Evolutionary conservation across 1,284 basidiomycete genomes (phyloP).

Genomic region (Trichosporon coremiiforme): DNA sequence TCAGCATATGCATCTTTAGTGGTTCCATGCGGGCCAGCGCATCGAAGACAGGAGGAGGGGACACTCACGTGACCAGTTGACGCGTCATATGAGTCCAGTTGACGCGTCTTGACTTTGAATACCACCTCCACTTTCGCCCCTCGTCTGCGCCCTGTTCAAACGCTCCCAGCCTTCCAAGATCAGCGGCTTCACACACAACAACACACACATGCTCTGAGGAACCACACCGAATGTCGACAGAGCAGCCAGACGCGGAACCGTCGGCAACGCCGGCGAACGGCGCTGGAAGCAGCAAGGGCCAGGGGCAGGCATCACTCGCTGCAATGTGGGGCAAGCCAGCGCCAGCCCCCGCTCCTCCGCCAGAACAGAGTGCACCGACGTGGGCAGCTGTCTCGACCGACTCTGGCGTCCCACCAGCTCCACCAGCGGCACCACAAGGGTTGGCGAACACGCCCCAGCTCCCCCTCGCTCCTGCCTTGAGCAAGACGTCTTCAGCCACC

Average conservation of each 20-base stretch:
- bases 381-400: background rate
- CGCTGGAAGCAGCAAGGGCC: background rate
- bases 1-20: conserved; percentile 8
- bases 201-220: background rate
- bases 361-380: background rate
- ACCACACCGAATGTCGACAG: background rate
- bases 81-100: conserved; percentile 3
- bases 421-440: background rate
- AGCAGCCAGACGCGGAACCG: conserved; percentile 11
- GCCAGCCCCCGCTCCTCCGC: background rate
- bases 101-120: conserved; percentile 14
- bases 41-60: no score
- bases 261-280: background rate
- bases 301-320: background rate
- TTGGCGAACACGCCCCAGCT: background rate
- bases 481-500: background rate
- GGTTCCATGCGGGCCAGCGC: background rate
- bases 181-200: background rate
- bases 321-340: conserved; percentile 4
- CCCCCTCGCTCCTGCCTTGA: background rate
- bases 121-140: conserved; percentile 11
- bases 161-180: background rate
- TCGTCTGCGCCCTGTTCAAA: background rate
- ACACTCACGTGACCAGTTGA: background rate
- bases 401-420: background rate